Percentiles rank a stretch among this genome's conserved stretches.
Evolutionary conservation across 2,329 filamentous ascomycete species (phyloP).

Genomic region (Setomelanomma holmii): DNA sequence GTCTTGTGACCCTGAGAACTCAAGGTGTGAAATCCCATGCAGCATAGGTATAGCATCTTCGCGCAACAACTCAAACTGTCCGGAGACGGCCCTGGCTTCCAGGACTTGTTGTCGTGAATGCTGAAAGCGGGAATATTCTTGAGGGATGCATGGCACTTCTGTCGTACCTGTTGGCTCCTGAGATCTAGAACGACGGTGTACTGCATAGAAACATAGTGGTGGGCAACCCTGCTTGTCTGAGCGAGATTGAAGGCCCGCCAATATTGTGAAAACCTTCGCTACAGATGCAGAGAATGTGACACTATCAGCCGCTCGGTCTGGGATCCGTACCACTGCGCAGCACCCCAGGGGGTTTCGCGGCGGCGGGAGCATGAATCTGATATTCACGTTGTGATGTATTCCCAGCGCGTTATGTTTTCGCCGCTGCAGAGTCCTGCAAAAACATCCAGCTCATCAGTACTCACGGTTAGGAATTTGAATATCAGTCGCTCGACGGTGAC

Average conservation of each 20-base stretch:
- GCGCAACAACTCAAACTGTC: slow-evolving; percentile 2
- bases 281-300: slow-evolving; percentile 3
- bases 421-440: slow-evolving; percentile 9
- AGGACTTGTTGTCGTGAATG: neutral
- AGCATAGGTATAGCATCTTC: neutral
- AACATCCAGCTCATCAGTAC: slow-evolving; percentile 7
- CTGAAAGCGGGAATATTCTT: neutral
- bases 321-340: neutral
- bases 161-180: neutral
- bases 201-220: neutral
- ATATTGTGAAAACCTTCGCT: slow-evolving; percentile 5
- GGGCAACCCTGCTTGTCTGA: neutral
- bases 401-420: slow-evolving; percentile 5
- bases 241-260: slow-evolving; percentile 2
- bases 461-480: slow-evolving; percentile 3
- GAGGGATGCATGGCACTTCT: neutral
- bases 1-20: neutral
- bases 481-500: slow-evolving; percentile 8
- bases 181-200: neutral
- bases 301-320: slow-evolving; percentile 11
- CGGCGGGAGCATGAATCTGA: slow-evolving; percentile 4
- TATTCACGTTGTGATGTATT: neutral
- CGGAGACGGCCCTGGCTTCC: slow-evolving; percentile 1
- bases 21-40: neutral
- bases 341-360: slow-evolving; percentile 1